Base-by-base conservation (phyloP, 164 flowering plant species). In the Nymphaea thermarum region DNA sequence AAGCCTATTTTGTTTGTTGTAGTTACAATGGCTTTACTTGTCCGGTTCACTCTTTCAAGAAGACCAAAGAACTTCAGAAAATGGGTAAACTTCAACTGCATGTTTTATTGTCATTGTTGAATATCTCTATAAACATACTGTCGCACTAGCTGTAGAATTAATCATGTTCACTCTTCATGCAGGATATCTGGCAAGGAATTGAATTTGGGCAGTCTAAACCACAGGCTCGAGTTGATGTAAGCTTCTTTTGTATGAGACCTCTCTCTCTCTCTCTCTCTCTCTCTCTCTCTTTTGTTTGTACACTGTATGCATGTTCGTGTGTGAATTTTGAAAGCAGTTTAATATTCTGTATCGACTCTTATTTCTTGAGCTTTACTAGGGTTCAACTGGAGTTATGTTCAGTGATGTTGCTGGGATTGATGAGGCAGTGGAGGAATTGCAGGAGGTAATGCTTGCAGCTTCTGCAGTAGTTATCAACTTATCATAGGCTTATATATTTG, bases 141-240 rank as follows among this genome's bases (percentile, higher is more conserved):
- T 55, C 12, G 60, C 10, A 55, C 16, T 16, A 55, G 60, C 60
- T 8, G 16, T 55, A 8, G 10, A 10, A 55, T 1, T 41, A 18
- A 64, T 12, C 7, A 64, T 36, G 5, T 53, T 45, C 45, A 47
- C 41, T 63, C 65, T n/a, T 62, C 18, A 36, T 82, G 72, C 74
- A 92, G 98, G 96, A 92, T 81, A 77, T 92, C 44, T 91, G 97
- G 97, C 94, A 87, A 85, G 98, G 96, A 65, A 86, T 93, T 78
- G 85, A 84, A 67, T 93, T 93, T 80, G 86, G 96, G 64, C 93
- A 81, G 65, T 93, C 98, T 53, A 93, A 93, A 78, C 81, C 98
- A 43, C 93, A 93, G 77, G 98, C 98, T 68, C 96, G 97, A 70
- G 97, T 93, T 83, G 98, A 93, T 84, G 98, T 91, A 71, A 83